A percentile compares a stretch with the other conserved stretches of the same genome.
These are phyloP conservation scores for Cicer chorassanicum DNA, from an alignment of 306 rosid genomes.

Conservation along the genomic window DNA sequence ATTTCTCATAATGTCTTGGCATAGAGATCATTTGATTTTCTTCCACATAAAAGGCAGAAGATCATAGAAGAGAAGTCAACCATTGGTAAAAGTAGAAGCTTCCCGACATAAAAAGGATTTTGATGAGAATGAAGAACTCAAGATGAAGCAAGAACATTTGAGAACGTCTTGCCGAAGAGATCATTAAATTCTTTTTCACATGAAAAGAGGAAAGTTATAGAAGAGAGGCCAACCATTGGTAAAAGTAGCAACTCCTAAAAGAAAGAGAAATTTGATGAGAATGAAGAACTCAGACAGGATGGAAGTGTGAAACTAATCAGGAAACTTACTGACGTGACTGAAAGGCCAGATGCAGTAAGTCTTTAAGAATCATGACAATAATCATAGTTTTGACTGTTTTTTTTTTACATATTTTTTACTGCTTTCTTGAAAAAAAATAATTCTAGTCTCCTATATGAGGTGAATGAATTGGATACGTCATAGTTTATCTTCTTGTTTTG, in stretches of 20 bases:
- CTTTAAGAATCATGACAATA: constrained; percentile 3
- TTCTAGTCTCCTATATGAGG: neutral
- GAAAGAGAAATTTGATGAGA: constrained; percentile 37
- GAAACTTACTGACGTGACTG: constrained; percentile 42
- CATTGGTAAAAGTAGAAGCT: constrained; percentile 3
- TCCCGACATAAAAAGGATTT: constrained; percentile 19
- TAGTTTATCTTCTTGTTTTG: constrained; percentile 5
- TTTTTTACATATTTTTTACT: neutral
- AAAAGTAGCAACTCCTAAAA: constrained; percentile 11
- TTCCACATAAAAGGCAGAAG: constrained; percentile 40
- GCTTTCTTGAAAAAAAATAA: neutral
- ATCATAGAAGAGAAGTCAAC: constrained; percentile 8
- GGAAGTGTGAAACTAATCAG: constrained; percentile 8
- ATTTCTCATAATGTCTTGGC: constrained; percentile 34
- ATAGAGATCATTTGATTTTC: constrained; percentile 34
- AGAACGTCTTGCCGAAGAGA: constrained; percentile 36
- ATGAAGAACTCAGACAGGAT: constrained; percentile 15
- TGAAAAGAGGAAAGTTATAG: constrained; percentile 50
- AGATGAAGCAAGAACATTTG: constrained; percentile 37
- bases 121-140: constrained; percentile 31
- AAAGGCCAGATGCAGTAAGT: constrained; percentile 59
- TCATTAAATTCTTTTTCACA: constrained; percentile 29
- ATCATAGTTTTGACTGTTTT: neutral
- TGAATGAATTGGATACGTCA: constrained; percentile 6
- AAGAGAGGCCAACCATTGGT: constrained; percentile 13